Conservation (phyloP, 495 filamentous ascomycete species). For the Xylaria venustula region DNA sequence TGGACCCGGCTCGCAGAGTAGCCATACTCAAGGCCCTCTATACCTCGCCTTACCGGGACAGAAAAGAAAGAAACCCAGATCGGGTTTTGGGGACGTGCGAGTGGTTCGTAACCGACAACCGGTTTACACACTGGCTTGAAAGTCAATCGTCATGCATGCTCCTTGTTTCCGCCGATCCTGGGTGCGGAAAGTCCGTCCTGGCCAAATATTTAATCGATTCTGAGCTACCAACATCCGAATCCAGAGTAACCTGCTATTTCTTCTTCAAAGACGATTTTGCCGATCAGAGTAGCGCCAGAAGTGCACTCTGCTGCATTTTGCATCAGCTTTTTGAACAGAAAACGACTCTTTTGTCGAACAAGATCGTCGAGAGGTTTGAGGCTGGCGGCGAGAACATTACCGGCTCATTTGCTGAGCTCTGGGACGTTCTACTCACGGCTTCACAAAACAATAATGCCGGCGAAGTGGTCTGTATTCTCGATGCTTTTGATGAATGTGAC, state of each 20-base stretch:
- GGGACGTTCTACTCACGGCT: conserved; percentile 36
- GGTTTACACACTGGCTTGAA: conserved; percentile 34
- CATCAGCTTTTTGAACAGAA: conserved; percentile 44
- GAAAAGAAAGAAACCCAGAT: conserved; percentile 41
- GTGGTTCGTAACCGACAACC: conserved; percentile 36
- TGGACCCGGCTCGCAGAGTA: too few relatives aligned
- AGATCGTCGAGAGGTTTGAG: conserved; percentile 27
- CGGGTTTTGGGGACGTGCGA: conserved; percentile 38
- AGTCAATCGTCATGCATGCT: conserved; percentile 26
- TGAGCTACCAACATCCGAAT: conserved; percentile 15
- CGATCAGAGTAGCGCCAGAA: conserved; percentile 39
- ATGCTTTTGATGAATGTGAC: conserved; percentile 46
- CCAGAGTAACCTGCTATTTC: conserved; percentile 44
- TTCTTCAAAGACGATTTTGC: conserved; percentile 53
- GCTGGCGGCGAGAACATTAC: conserved; percentile 18
- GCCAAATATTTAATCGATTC: conserved; percentile 43
- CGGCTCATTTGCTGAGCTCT: conserved; percentile 37
- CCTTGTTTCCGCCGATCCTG: conserved; percentile 54
- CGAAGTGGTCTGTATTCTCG: conserved; percentile 50
- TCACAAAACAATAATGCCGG: conserved; percentile 33
- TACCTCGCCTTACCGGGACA: conserved; percentile 27
- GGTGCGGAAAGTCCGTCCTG: conserved; percentile 56
- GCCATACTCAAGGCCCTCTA: too few relatives aligned
- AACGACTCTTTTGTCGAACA: conserved; percentile 24
- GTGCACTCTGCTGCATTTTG: conserved; percentile 44